Evolutionary conservation across 1,139 yeast species (phyloP), one percentile per base, ranked within the genome.

Genomic region (Saccharomyces hybrid): DNA sequence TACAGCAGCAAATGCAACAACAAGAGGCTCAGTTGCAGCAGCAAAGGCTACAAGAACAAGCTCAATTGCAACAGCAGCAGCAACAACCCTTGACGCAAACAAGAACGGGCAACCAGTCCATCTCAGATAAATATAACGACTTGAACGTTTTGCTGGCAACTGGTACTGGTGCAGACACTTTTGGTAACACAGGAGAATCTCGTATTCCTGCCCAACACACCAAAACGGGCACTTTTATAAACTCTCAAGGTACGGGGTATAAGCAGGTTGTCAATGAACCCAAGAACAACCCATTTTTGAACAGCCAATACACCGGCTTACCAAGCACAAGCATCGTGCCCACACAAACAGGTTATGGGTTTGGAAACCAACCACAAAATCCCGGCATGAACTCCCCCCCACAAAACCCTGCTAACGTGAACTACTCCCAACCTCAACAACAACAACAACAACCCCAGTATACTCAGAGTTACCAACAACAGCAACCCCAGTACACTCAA

Each of bases 151-250:
- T 90, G 57, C 77, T 90, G 61, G 86, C 93, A n/a, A 82, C 84
- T 55, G 97, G 96, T 31, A 88, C 96, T 0, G 97, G 97, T 16
- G 76, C 89, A 56, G 98, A 91, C 71, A 90, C 97, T 0, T 91
- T 88, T 71, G 98, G 98, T 71, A 91, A 91, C 71, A 85, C 88
- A 6, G 98, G 98, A 52, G 87, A 85, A 21, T 72, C 84, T 24
- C 83, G 97, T 73, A 80, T 91, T 56, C 96, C 97, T 6, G 95
- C 95, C 52, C 97, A 91, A 66, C 93, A 87, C 70, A 90, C 97
- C 1, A 82, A 80, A 61, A 82, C 91, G 7, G 82, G 84, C 24
- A 83, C 80, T 27, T 89, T 88, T 68, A 79, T 90, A 65, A 88
- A 87, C 70, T 86, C 96, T 16, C 83, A 85, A 59, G 96, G 96